Base-by-base conservation (phyloP, 2,329 filamentous ascomycete genomes). In the Geosmithia flava region DNA sequence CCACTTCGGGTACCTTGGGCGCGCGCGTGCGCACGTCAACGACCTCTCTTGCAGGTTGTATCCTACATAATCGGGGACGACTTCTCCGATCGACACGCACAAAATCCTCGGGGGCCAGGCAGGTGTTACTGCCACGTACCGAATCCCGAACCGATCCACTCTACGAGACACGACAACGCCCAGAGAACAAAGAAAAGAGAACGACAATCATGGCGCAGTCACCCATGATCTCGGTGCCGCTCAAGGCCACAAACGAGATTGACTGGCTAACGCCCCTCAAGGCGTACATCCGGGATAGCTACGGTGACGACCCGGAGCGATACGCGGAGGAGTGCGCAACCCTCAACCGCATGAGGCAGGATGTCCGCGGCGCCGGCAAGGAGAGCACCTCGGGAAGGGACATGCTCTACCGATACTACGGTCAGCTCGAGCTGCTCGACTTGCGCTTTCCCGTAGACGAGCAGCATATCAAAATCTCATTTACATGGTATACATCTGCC, bases 401-500 rank as follows among this genome's bases (percentile, higher is more conserved):
- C 65, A 75, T 98, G 60, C 72, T 98, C 46, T 98, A 98, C 65
- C 80, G 93, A 62, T 98, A 98, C 68, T 98, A 98, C 63, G 93
- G 91, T 41, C 93, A 98, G 69, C 78, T 98, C 50, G 93, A 98
- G 69, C 74, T 98, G 47, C 71, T 98, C 53, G 93, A 98, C 65
- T 70, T 98, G 59, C 78, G 93, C 52, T 98, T 98, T 61, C 94
- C 94, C 0, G 89, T 98, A 44, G 93, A 98, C 58, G 93, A 98
- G 70, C 93, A 95, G 61, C 91, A 98, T 62, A 97, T 98, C 70
- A 97, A 97, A 70, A 95, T 98, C 59, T 87, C 87, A 7, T 98
- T 98, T 63, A 97, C 91, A 54, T 98, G 93, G 93, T 95, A 78
- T 8, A 27, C 23, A 27, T 4, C 23, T 8, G 23, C 8, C 11